Percentiles rank a stretch among this genome's conserved stretches.
Conservation (phyloP, 495 filamentous ascomycete genomes). For the Apodospora peruviana region DNA sequence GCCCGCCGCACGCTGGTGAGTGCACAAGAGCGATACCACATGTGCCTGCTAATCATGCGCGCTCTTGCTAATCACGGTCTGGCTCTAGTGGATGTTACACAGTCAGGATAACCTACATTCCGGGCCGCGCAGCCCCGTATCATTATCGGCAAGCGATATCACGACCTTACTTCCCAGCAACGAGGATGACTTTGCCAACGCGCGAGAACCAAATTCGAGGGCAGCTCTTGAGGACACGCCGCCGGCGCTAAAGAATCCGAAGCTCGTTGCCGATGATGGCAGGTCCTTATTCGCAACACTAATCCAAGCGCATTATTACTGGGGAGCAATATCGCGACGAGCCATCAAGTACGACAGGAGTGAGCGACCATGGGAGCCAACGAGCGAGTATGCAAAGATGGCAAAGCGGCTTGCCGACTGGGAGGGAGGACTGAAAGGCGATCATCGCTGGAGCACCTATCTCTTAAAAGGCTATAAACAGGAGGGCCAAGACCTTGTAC, state of each 20-base stretch:
- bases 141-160: constrained; percentile 43
- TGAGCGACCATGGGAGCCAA: constrained; percentile 33
- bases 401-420: constrained; percentile 32
- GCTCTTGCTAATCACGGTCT: not conserved
- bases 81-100: constrained; percentile 43
- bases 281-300: constrained; percentile 44
- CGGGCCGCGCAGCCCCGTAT: constrained; percentile 39
- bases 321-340: constrained; percentile 43
- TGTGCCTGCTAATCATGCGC: no score
- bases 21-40: no score
- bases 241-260: constrained; percentile 38
- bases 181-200: constrained; percentile 41
- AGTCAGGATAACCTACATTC: constrained; percentile 49
- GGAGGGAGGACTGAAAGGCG: constrained; percentile 36
- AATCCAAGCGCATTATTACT: constrained; percentile 45
- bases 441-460: constrained; percentile 38
- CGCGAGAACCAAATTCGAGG: constrained; percentile 35
- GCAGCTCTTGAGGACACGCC: constrained; percentile 47
- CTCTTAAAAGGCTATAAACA: constrained; percentile 39
- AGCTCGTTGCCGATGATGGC: constrained; percentile 30
- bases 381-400: constrained; percentile 38
- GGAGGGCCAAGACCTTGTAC: constrained; percentile 37
- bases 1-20: constrained; percentile 43
- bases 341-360: constrained; percentile 33
- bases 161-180: constrained; percentile 44